Base-by-base conservation (phyloP, 495 filamentous ascomycete species). In the Annulohypoxylon maeteangense region DNA sequence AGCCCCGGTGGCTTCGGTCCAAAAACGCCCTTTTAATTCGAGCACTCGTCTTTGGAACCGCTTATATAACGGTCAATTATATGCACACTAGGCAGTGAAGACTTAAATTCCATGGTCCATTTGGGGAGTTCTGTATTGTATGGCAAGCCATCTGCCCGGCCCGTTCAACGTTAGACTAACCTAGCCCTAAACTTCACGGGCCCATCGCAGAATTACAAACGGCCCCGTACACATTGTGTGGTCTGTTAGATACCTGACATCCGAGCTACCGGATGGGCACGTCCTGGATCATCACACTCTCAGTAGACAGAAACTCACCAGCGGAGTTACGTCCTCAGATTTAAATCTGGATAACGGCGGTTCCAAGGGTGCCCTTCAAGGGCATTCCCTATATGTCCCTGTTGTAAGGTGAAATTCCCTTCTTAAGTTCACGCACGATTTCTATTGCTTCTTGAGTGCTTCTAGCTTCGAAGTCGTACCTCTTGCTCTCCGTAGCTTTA, bases 381-480 rank as follows among this genome's bases (percentile, higher is more conserved):
- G 51, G 14, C 14, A 31, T 36, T 22, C 18, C 47, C 62, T 57
- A 75, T 18, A 74, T 71, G 12, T 77, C 75, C 63, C 74, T 74
- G 45, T 74, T 77, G 22, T 88, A 89, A 16, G 86, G 87, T 7
- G 85, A 83, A 18, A 90, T 87, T 34, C 88, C 90, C 76, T 87
- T 91, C 80, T 88, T 94, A 65, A 98, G 91, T 81, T 97, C 95
- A 56, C 84, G 87, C 40, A 98, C 94, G 77, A 99, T 93, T 76
- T 95, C 93, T 25, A 87, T 84, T n/a, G 95, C 95, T 75, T 96
- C 93, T 29, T 88, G 87, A 1, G 85, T 82, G 74, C 86, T 94
- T 67, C 86, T 88, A 12, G 95, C 92, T 79, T 98, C 95, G 82
- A 98, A 99, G 75, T 99, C 95, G 81, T 99, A 99, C 68, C 94